Evolutionary conservation across 169 alveolate species (phyloP), one percentile per base, ranked within the genome.

Genomic region (Eimeria tenella): DNA sequence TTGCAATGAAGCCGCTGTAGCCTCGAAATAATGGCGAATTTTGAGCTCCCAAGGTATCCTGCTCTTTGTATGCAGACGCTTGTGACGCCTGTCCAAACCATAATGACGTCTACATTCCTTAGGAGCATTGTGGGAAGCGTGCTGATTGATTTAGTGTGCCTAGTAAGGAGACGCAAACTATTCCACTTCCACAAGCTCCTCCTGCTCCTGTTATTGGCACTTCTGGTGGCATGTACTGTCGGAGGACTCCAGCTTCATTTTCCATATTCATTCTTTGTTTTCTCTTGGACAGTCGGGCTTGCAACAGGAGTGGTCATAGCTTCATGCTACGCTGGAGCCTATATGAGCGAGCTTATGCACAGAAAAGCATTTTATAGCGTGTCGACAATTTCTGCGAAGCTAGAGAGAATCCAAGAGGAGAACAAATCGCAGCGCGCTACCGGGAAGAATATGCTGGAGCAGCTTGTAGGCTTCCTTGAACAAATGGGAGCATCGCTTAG

Each of bases 391-490:
- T 55, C 71, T 9, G 83, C 84, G 19, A 65, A 68, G 52, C 82
- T 71, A 15, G 65, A 65, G 23, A 10, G 79, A 23, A 53, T 70
- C 31, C 73, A 71, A 25, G 60, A 53, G 31, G 73, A 63, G 63
- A 55, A 25, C 65, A 63, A n/a, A 23, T 31, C 56, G 9, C 93
- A 63, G 21, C 65, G 68, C 77, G 68, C 93, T 56, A 70, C 86
- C 10, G 93, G 93, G 13, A 87, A 70, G 82, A 87, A 52, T 77
- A 53, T 73, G 86, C 86, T 87, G 93, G 93, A 87, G 63, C 93
- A 87, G 93, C 93, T 87, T 17, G 82, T 75, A 7, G 93, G 82
- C 63, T 86, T 87, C 15, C 71, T 87, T 6, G 71, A 87, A 75
- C 70, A 60, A 23, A 87, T 87, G 93, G 93, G 82, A 31, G 86